Evolutionary conservation across 805 yeast species (phyloP), one percentile per base, ranked within the genome.

Genomic region (Metschnikowia drakensbergensis): DNA sequence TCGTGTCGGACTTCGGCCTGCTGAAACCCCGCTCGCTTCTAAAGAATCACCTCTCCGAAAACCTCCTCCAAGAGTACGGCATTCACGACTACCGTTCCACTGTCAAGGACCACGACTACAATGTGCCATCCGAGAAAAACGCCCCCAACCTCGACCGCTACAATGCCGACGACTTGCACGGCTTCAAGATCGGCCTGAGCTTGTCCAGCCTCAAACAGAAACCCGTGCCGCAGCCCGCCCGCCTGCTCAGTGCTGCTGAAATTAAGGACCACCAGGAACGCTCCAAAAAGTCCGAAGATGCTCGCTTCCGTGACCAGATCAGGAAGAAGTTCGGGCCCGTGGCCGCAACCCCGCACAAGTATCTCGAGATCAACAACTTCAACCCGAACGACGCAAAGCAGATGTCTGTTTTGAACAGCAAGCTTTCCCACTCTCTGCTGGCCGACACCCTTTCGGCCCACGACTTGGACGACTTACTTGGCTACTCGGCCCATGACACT

Each of bases 51-150:
- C 46, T 68, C 42, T 56, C 66, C 13, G 69, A 63, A 29, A 63
- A 68, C 42, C 59, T 69, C 29, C 54, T 71, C 26, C 68, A 67
- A 32, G 76, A 72, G 45, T 72, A 72, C 52, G 76, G 76, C 1
- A 47, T 72, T 11, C 62, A 54, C 3, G 59, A 62, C 49, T 69
- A 68, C 50, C 41, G 52, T 6, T 63, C 67, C 9, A 63, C 70
- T 1, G 60, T 63, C 1, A 61, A 59, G 31, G 51, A 57, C 22
- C 58, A 60, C 31, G 73, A 69, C 52, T 66, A 66, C 52, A 61
- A 65, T 11, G 7, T 49, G 63, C 49, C 33, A 8, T 53, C 30
- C 27, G 54, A 28, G 40, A 51, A 9, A 53, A 41, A 11, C 46
- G 49, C 17, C 3, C 51, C 59, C 9, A 53, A 55, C n/a, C 29